These are phyloP conservation scores for Halenospora varia DNA, from an alignment of 495 filamentous ascomycete genomes.

Conservation along the genomic window DNA sequence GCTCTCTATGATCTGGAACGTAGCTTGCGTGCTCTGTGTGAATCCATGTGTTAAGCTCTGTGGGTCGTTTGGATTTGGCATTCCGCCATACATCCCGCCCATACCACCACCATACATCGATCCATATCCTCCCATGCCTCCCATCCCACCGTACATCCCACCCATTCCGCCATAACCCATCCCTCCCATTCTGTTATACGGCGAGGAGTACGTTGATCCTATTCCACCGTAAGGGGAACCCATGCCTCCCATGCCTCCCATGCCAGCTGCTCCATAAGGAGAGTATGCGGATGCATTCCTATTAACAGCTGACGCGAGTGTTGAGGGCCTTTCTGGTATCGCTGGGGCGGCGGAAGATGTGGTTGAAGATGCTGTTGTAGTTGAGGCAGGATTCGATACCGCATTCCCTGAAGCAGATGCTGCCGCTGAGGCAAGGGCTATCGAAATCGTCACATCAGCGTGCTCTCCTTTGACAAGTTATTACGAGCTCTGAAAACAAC, in stretches of 20 bases:
- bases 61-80: constrained; percentile 81
- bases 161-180: constrained; percentile 42
- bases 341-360: constrained; percentile 42
- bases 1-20: constrained; percentile 97
- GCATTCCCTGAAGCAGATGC: constrained; percentile 13
- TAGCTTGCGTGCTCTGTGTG: constrained; percentile 88
- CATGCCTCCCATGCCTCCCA: constrained; percentile 40
- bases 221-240: constrained; percentile 22
- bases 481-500: constrained; percentile 28
- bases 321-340: constrained; percentile 76
- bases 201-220: background rate
- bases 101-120: constrained; percentile 45
- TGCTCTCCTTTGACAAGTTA: background rate
- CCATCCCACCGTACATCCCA: constrained; percentile 58
- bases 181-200: constrained; percentile 12
- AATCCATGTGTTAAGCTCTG: constrained; percentile 90
- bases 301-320: constrained; percentile 73
- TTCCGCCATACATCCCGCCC: constrained; percentile 48
- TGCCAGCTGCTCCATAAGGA: constrained; percentile 52
- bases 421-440: constrained; percentile 14
- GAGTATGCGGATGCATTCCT: constrained; percentile 80
- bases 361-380: constrained; percentile 39
- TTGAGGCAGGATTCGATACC: constrained; percentile 26
- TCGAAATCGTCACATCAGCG: constrained; percentile 8
- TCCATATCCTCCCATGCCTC: constrained; percentile 50